Conservation (phyloP, 306 rosid species). For the Delonix regia region DNA sequence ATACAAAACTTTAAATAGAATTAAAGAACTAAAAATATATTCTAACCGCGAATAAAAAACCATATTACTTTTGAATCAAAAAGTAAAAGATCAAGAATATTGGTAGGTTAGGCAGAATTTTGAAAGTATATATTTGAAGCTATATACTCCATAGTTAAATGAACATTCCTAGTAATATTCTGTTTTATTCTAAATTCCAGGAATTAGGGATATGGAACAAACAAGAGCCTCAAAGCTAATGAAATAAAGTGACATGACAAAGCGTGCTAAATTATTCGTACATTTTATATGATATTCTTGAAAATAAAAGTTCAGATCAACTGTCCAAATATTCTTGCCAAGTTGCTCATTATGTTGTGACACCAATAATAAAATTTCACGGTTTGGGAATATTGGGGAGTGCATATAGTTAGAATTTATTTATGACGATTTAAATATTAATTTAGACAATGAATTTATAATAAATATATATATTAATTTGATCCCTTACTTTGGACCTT, state of each 20-base stretch:
- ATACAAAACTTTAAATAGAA: too few species aligned
- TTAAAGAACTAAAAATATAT: too few species aligned
- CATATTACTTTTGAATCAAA: too few species aligned
- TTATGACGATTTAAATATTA: too few species aligned
- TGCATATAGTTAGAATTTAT: too few species aligned
- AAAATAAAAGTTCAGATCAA: neutral
- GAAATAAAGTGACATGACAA: neutral
- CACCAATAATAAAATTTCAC: too few species aligned
- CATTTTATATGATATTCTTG: neutral
- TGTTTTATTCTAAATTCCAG: neutral
- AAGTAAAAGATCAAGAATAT: neutral
- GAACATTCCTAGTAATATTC: neutral
- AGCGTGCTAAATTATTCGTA: neutral
- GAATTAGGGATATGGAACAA: neutral
- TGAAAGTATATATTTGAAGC: neutral
- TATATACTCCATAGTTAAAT: neutral
- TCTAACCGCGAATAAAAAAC: too few species aligned
- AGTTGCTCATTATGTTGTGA: neutral
- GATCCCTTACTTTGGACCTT: too few species aligned
- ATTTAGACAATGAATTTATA: too few species aligned
- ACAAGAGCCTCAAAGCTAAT: constrained; percentile 7
- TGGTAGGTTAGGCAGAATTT: neutral
- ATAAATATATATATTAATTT: too few species aligned
- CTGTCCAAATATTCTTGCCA: neutral
- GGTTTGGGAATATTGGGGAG: too few species aligned